A percentile compares a stretch with the other conserved stretches of the same genome.
Conservation (phyloP, 2,329 filamentous ascomycete species). For the Ustulina deusta region DNA sequence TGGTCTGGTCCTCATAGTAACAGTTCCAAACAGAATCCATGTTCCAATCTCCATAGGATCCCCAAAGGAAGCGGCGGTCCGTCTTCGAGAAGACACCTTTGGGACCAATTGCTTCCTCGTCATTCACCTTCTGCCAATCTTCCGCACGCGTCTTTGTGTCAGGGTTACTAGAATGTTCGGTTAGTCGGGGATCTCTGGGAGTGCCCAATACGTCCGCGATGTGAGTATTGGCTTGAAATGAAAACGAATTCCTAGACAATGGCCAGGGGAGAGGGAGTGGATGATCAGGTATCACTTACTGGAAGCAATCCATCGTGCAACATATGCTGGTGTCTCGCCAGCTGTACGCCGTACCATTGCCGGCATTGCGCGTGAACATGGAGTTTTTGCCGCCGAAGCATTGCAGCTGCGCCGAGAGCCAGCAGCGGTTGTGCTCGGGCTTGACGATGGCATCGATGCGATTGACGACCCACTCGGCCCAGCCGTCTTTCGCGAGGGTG, state of each 20-base stretch:
- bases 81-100: constrained; percentile 55
- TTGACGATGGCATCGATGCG: constrained; percentile 55
- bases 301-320: constrained; percentile 59
- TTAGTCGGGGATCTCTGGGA: constrained; percentile 5
- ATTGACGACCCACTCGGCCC: constrained; percentile 54
- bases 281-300: constrained; percentile 42
- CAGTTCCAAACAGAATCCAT: constrained; percentile 53
- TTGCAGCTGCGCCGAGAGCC: constrained; percentile 60
- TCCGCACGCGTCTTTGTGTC: constrained; percentile 52
- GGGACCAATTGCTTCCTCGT: constrained; percentile 48
- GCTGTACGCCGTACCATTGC: constrained; percentile 61
- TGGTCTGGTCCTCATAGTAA: constrained; percentile 54
- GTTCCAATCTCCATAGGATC: constrained; percentile 55
- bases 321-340: constrained; percentile 60
- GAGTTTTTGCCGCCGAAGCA: constrained; percentile 59
- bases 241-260: not conserved
- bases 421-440: constrained; percentile 55
- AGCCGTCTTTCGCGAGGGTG: constrained; percentile 55
- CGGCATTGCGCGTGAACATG: constrained; percentile 55
- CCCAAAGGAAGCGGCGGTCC: constrained; percentile 57
- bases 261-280: not conserved
- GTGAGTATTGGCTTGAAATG: not conserved
- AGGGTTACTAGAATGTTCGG: constrained; percentile 37
- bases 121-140: constrained; percentile 59
- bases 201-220: not conserved